A percentile compares a stretch with the other conserved stretches of the same genome.
Conservation (phyloP, 768 basidiomycete species). For the Boletus sp. region DNA sequence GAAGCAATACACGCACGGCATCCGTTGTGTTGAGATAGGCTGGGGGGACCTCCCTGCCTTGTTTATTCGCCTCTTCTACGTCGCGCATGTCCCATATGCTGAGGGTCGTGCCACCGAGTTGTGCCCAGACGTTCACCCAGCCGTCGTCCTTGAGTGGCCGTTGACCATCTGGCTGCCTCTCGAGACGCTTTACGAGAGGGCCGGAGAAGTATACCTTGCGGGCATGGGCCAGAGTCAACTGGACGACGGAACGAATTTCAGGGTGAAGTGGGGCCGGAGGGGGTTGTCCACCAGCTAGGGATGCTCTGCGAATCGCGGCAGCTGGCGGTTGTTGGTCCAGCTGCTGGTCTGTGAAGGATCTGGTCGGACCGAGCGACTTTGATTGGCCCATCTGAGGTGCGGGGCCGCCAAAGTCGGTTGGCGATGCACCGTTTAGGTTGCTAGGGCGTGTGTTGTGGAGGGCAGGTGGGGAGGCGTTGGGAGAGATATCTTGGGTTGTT, state of each 20-base stretch:
- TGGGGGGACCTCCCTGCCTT: conserved; percentile 82
- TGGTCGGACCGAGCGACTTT: conserved; percentile 30
- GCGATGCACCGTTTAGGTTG: conserved; percentile 7
- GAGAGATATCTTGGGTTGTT: conserved; percentile 27
- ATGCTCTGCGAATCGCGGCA: conserved; percentile 18
- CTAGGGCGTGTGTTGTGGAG: conserved; percentile 17
- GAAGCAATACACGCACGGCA: conserved; percentile 55
- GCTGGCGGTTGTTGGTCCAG: conserved; percentile 23
- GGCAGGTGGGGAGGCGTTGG: conserved; percentile 14
- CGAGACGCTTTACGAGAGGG: conserved; percentile 71
- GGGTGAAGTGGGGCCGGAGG: conserved; percentile 59
- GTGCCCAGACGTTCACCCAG: conserved; percentile 87
- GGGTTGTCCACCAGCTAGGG: conserved; percentile 13
- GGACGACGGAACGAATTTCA: conserved; percentile 79
- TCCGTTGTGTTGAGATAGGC: conserved; percentile 86
- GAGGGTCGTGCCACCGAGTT: conserved; percentile 84
- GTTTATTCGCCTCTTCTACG: conserved; percentile 78
- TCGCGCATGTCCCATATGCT: conserved; percentile 92
- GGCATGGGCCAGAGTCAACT: conserved; percentile 69
- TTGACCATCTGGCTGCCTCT: conserved; percentile 76
- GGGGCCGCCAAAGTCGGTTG: conserved; percentile 23
- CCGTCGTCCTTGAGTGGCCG: conserved; percentile 69
- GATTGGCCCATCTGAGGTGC: conserved; percentile 35
- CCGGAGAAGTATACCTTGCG: conserved; percentile 89
- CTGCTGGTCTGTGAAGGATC: conserved; percentile 20